phyloP scores from a whole-genome alignment of 176 grass and related monocot species.

The Leersia perrieri region DNA sequence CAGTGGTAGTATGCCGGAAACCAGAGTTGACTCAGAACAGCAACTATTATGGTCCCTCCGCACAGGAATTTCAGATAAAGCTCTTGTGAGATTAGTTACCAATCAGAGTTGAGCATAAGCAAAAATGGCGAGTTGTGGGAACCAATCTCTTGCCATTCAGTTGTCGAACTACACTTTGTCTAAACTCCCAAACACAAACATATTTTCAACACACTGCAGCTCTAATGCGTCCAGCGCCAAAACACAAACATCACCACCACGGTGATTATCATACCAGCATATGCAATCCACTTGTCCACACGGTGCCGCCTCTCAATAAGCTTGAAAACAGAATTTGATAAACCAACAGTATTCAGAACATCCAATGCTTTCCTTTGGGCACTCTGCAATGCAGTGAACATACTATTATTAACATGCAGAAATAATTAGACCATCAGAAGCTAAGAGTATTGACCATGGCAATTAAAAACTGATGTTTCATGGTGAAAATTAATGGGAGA shows the following conservation, averaged over 20 bases:
- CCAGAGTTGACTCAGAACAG: background rate
- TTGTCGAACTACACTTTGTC: background rate
- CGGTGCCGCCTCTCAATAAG: slow-evolving; percentile 85
- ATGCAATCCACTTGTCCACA: slow-evolving; percentile 87
- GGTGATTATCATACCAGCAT: slow-evolving; percentile 71
- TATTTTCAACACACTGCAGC: background rate
- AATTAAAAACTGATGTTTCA: background rate
- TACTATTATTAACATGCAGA: background rate
- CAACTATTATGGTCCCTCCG: background rate
- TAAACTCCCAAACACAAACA: slow-evolving; percentile 6
- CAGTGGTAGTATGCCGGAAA: background rate
- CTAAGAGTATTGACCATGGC: background rate
- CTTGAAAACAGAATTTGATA: slow-evolving; percentile 89
- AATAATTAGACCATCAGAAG: background rate
- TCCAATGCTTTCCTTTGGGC: slow-evolving; percentile 97
- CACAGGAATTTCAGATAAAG: background rate
- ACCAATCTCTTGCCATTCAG: background rate
- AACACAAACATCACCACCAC: slow-evolving; percentile 66
- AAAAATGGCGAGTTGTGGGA: background rate
- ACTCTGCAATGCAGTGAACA: slow-evolving; percentile 48
- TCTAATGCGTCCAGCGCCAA: slow-evolving; percentile 75
- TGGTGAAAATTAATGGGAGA: background rate
- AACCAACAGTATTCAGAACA: slow-evolving; percentile 84
- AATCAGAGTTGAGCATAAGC: background rate
- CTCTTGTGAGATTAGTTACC: background rate